Percentiles rank a stretch among this genome's conserved stretches.
phyloP scores from a whole-genome alignment of 2,329 filamentous ascomycete genomes.

The Microsporum ferrugineum region DNA sequence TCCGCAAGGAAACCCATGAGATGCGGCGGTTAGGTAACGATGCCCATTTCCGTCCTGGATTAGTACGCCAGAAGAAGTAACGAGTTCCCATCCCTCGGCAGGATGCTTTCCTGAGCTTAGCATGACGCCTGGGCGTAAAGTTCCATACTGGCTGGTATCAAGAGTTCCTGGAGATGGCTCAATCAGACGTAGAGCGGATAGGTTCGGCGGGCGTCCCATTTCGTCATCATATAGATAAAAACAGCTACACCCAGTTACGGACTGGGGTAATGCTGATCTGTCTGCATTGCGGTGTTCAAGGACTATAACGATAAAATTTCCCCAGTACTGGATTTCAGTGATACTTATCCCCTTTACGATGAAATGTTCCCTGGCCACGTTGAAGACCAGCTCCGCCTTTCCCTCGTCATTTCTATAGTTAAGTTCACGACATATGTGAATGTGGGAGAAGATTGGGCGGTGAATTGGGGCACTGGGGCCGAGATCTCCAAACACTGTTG shows the following conservation, averaged over 20 bases:
- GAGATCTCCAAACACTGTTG: not conserved
- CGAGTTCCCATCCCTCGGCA: not conserved
- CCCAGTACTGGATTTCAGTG: slow-evolving; percentile 15
- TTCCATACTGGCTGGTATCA: slow-evolving; percentile 10
- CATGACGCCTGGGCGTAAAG: slow-evolving; percentile 12
- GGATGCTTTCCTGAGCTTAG: not conserved
- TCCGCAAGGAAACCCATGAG: not conserved
- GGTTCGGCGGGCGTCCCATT: slow-evolving; percentile 4
- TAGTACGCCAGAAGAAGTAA: slow-evolving; percentile 3
- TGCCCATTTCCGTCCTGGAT: not conserved
- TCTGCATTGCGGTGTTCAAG: slow-evolving; percentile 10
- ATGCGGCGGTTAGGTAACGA: not conserved
- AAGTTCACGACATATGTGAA: not conserved
- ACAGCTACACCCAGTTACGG: slow-evolving; percentile 9
- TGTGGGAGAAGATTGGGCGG: slow-evolving; percentile 2
- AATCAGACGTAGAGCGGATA: not conserved
- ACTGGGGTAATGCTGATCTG: slow-evolving; percentile 6
- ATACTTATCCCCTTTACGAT: slow-evolving; percentile 7
- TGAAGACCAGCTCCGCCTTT: not conserved
- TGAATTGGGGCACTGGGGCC: slow-evolving; percentile 9
- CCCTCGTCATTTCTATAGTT: not conserved
- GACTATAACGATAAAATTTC: slow-evolving; percentile 12
- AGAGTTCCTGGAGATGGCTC: not conserved
- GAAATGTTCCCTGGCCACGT: slow-evolving; percentile 9
- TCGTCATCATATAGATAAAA: slow-evolving; percentile 12